Percentiles rank a stretch among this genome's conserved stretches.
Conservation (phyloP, 2,329 filamentous ascomycete species). For the Cercospora nicotianae region DNA sequence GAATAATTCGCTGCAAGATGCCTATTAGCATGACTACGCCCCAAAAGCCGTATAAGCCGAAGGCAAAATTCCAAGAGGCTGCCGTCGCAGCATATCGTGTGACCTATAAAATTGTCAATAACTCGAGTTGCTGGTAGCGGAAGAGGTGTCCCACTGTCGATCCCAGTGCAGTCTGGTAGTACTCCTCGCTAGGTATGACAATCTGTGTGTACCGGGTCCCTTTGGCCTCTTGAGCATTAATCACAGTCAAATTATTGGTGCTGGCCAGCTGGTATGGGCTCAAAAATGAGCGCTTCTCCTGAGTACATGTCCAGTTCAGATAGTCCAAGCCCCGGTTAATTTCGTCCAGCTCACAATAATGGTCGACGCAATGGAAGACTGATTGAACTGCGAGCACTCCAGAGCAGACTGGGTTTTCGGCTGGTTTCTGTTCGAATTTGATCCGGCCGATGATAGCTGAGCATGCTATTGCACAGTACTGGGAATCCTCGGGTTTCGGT, state of each 20-base stretch:
- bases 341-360: neutral
- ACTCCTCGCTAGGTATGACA: neutral
- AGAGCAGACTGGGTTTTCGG: neutral
- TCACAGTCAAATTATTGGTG: neutral
- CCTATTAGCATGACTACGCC: conserved; percentile 40
- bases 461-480: neutral
- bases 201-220: neutral
- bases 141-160: neutral
- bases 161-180: neutral
- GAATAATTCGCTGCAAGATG: conserved; percentile 35
- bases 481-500: neutral
- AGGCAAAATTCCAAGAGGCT: neutral
- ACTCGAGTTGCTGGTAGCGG: neutral
- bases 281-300: neutral
- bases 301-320: neutral
- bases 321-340: neutral
- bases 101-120: neutral
- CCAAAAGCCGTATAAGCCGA: conserved; percentile 43
- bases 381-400: neutral
- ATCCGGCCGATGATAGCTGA: neutral
- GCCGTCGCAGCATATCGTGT: neutral
- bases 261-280: neutral
- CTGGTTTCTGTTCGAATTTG: neutral
- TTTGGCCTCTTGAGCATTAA: neutral
- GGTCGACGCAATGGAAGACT: neutral